Base-by-base conservation (phyloP, 2,329 filamentous ascomycete species). In the Aspergillus neotritici region DNA sequence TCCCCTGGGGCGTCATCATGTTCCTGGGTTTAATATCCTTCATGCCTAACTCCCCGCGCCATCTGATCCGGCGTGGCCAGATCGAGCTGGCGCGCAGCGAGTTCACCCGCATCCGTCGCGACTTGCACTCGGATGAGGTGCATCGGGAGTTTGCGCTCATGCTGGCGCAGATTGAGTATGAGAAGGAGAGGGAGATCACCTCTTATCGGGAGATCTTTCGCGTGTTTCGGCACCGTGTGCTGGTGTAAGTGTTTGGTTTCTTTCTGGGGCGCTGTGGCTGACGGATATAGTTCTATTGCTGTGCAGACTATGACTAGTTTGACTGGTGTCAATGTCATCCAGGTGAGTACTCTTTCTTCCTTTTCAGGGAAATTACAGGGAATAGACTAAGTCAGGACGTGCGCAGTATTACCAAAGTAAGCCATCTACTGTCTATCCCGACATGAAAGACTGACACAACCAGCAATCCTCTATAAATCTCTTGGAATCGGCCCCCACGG, bases 281-380 rank as follows among this genome's bases (percentile, higher is more conserved):
- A 57, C 37, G 7, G 3, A n/a, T 42, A 16, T 41, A 65, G 62
- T 14, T 74, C 72, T 1, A 74, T 79, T 52, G 71, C 72, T 2
- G 77, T 78, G 2, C 76, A 79, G 58, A 78, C 75, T 3, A 76
- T 79, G 72, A 79, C 76, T 0, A 72, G 68, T 49, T 53, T 79
- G 31, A 79, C 77, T 1, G 77, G 77, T 9, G 73, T 79, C 31
- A 79, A 79, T 52, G 76, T 79, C 1, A 78, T 80, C 31, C 76
- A 73, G 55, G 63, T 67, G 57, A 32, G 56, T 47, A 2, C 6
- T 12, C 12, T 12, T 25, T 10, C 9, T 25, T 6, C 6, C 10
- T 12, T 13, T 5, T 4, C 5, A 13, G 7, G 29, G 25, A 5
- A 2, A 28, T 21, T 3, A 2, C 28, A 15, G 6, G 21, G 31